These are phyloP conservation scores for Cyphellophora europaea DNA, from an alignment of 2,329 filamentous ascomycete species.

Conservation along the genomic window DNA sequence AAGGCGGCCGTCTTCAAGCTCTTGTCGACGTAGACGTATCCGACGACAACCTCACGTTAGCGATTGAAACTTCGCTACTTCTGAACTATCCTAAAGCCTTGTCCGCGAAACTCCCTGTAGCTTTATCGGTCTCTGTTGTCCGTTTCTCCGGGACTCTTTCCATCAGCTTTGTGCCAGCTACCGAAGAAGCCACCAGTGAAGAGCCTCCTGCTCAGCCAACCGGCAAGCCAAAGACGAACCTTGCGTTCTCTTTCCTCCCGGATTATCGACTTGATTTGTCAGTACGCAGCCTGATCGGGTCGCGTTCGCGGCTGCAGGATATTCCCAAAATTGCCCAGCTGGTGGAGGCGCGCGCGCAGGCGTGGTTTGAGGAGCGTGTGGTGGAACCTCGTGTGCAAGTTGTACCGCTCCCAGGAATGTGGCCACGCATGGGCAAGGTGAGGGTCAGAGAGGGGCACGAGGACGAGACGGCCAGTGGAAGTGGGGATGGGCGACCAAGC, in stretches of 20 bases:
- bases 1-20: conserved; percentile 75
- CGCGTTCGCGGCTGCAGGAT: conserved; percentile 53
- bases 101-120: conserved; percentile 83
- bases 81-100: conserved; percentile 90
- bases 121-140: conserved; percentile 81
- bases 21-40: conserved; percentile 95
- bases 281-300: conserved; percentile 55
- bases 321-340: conserved; percentile 59
- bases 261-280: conserved; percentile 58
- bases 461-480: conserved; percentile 16
- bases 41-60: conserved; percentile 83
- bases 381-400: conserved; percentile 59
- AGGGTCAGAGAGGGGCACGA: conserved; percentile 32
- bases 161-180: conserved; percentile 78
- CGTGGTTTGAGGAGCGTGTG: conserved; percentile 59
- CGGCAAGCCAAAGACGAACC: conserved; percentile 65
- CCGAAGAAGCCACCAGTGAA: conserved; percentile 18
- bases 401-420: conserved; percentile 52
- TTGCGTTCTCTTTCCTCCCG: conserved; percentile 77
- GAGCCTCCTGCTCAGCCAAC: conserved; percentile 20
- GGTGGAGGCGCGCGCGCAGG: conserved; percentile 54
- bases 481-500: background rate
- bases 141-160: conserved; percentile 91
- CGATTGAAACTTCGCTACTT: conserved; percentile 85
- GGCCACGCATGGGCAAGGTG: conserved; percentile 48